Evolutionary conservation across 2,329 filamentous ascomycete genomes (phyloP).

Genomic region (Neonectria punicea): DNA sequence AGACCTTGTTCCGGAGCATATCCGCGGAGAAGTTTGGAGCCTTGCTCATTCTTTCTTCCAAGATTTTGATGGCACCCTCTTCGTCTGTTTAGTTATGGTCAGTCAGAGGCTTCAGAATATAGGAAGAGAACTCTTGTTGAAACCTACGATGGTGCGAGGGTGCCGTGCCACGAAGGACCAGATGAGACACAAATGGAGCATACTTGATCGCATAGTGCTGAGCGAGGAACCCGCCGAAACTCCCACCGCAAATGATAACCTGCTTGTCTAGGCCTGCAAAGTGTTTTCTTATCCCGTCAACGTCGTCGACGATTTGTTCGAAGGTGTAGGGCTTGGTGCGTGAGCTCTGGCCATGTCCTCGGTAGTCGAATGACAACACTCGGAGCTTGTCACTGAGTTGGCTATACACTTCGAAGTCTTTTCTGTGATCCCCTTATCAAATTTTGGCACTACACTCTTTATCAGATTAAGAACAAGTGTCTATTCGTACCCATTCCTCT

Average conservation of each 20-base stretch:
- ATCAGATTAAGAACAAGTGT: neutral
- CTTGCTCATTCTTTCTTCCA: constrained; percentile 27
- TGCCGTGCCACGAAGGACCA: constrained; percentile 32
- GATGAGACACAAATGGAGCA: constrained; percentile 16
- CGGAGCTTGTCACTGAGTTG: constrained; percentile 20
- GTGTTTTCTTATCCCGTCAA: constrained; percentile 24
- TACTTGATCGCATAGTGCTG: constrained; percentile 34
- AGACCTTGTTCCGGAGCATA: constrained; percentile 31
- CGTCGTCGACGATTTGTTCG: constrained; percentile 31
- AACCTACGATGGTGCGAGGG: constrained; percentile 32
- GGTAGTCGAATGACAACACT: constrained; percentile 32
- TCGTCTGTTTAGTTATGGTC: too few species aligned
- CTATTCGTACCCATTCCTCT: constrained; percentile 30
- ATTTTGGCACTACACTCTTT: neutral
- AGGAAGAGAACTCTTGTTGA: too few species aligned
- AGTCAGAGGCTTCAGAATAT: too few species aligned
- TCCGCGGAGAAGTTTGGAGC: constrained; percentile 27
- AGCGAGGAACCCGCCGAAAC: constrained; percentile 33
- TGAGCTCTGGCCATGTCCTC: constrained; percentile 33
- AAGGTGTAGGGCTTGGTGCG: constrained; percentile 35
- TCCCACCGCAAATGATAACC: constrained; percentile 31
- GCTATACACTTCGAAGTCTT: constrained; percentile 29
- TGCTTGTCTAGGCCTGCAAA: constrained; percentile 17
- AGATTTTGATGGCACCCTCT: constrained; percentile 28
- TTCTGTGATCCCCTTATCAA: constrained; percentile 27